Base-by-base conservation (phyloP, 306 rosid species). In the Quillaja saponaria region DNA sequence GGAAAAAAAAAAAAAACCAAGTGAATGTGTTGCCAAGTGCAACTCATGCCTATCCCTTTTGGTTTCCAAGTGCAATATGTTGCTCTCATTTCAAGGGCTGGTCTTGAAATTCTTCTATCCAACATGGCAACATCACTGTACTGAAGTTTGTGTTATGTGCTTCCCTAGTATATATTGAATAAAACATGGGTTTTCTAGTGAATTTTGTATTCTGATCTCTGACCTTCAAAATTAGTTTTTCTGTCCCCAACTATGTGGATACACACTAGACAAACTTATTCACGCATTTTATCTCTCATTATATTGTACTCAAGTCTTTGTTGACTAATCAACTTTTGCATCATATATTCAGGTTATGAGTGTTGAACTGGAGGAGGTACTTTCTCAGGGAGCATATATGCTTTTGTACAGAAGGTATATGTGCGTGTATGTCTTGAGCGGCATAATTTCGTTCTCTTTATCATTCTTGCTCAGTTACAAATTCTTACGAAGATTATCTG, bases 351-450 rank as follows among this genome's bases (percentile, higher is more conserved):
- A 94, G 99, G 97, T 94, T 64, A n/a, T 10, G 1, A 58, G 45
- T 16, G 97, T 83, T 72, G 88, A 87, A 51, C 61, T 94, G 85
- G 95, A 87, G 15, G 99, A 94, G 74, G 97, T 94, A 54, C 95
- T 94, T 79, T 89, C 97, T 71, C 88, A 94, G 76, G 97, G 85
- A 51, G 97, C 95, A 16, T 94, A 94, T 74, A 94, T 94, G 99
- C 95, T 94, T 68, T 78, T 94, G 61, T 94, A 89, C 73, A 81
- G 86, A 80, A 94, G 97, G 97, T 92, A 78, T 15, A 56, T 19
- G 71, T 66, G 14, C 61, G 49, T 45, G 10, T 58, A 10, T 52
- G 12, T 39, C 44, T 39, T 25, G 31, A 25, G 31, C 4, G 31
- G 31, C 31, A 1, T 1, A 25, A 25, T 2, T 25, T 25, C 2